Base-by-base conservation (phyloP, 768 basidiomycete species). In the Phylloporus sp. region DNA sequence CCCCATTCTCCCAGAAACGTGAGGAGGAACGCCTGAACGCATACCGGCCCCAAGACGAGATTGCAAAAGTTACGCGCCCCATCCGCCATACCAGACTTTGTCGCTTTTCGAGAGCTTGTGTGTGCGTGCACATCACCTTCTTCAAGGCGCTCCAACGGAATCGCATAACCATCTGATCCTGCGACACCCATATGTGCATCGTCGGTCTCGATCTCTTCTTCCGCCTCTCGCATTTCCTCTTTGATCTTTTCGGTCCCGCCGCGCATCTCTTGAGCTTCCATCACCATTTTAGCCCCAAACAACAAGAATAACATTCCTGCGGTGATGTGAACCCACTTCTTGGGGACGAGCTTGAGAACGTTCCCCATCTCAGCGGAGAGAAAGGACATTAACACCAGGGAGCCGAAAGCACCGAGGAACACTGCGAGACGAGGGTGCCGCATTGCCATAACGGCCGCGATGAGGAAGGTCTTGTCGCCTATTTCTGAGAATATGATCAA, bases 1-100 rank as follows among this genome's bases (percentile, higher is more conserved):
- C 97, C 95, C 97, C 97, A 98, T 72, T 99, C 97, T 10, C 95
- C 97, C n/a, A 99, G 76, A 71, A 97, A 97, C 0, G 95, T 98
- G 53, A 99, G 76, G 28, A 95, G 74, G 62, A 99, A 97, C 0
- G 92, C 84, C 69, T 99, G 94, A 3, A 94, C 93, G 63, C 97
- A 95, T 2, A 97, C 91, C 1, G 95, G 95, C 1, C 91, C 93
- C 18, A 97, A 72, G 58, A 95, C 69, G 16, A 94, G 72, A 61
- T 84, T 85, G 66, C 82, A 87, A 61, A 93, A 85, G 66, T 95
- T 95, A 59, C 91, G 79, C 6, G 81, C 73, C 9, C 92, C 86
- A 18, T 95, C 87, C 16, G 62, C 60, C 39, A 78, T 16, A 52
- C 56, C 38, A 52, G 50, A 60, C 59, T 60, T 49, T 59, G 47